Evolutionary conservation across 148 eudicot genomes (phyloP), one percentile per base, ranked within the genome.

Genomic region (Amaranthus cruentus): DNA sequence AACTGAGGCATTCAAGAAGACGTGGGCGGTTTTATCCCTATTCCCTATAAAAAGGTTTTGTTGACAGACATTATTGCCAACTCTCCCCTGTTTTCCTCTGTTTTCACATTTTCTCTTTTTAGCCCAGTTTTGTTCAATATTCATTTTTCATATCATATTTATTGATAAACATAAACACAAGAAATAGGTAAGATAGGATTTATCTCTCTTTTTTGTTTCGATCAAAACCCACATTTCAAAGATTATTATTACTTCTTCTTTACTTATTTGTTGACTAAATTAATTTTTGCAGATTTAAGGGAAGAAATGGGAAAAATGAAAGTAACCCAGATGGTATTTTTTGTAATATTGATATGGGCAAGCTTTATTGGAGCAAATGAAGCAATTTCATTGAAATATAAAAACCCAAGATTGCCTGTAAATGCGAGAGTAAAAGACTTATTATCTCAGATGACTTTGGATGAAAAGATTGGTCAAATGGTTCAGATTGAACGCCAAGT

Each of bases 381-480:
- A 70, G 81, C n/a, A 18, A 28, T 28, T 28, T 28, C 38, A 28
- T 28, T 81, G 73, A 84, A 66, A 73, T 90, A 87, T 68, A 90
- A 84, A 73, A 88, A 88, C 76, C 84, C 87, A 10, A 88, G 79
- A 70, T 69, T 63, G 28, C 74, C 81, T 9, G 70, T 88, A 18
- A 70, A 75, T 55, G 62, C 3, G 42, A 88, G 96, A 54, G 82
- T 90, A 0, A 79, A 75, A 53, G 90, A 88, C 58, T 84, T 90
- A 83, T 78, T 90, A 56, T 79, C 78, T 2, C 72, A 84, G 55
- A 90, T 90, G 96, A 90, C 87, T 6, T 81, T 90, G 71, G 96
- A 86, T 51, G 96, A 90, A 63, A 90, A 90, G 78, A 85, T 90
- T 70, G 96, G 96, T 12, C 96, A 90, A 77, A 90, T 90, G 96